Evolutionary conservation across 805 yeast genomes (phyloP), one percentile per base, ranked within the genome.

Genomic region (Yamadazyma sp.): DNA sequence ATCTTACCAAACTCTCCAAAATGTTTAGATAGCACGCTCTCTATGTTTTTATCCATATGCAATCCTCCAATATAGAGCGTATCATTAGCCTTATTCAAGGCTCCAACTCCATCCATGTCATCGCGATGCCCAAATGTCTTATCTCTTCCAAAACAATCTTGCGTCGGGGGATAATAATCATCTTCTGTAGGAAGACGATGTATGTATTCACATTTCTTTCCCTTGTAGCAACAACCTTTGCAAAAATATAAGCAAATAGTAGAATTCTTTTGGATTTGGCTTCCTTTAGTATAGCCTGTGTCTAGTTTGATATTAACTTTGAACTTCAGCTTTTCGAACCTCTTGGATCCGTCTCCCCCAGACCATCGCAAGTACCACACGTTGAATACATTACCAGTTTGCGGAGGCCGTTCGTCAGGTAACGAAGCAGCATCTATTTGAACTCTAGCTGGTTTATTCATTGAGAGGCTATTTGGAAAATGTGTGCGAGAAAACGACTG

Each of bases 31-130:
- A 69, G 20, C 4, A 45, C 25, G 32, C 64, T 67, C 44, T 67
- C 77, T 3, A 61, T 51, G 31, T 53, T 62, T 14, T 58, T 55
- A 40, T 50, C 72, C 53, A 66, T 58, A 26, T 58, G 74, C 13
- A 55, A 69, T 46, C 77, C 78, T 9, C 95, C 93, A 2, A 91
- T 75, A 54, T 82, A 90, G 2, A 91, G 57, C 0, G 96, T 88
- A 37, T 80, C 62, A 54, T 89, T 90, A n/a, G 68, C 67, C 24
- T 69, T 63, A 48, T 75, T 70, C 54, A 91, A 80, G 16, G 87
- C 80, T 0, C 98, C 99, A 3, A 89, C 82, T 22, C 99, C 99
- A 19, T 84, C 79, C 96, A 89, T 89, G 60, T 91, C 98, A 47
- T 91, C 96, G 48, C 89, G 66, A 52, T 86, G 87, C 32, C 79